These are phyloP conservation scores for Rosa persica DNA, from an alignment of 306 rosid genomes.

Conservation along the genomic window DNA sequence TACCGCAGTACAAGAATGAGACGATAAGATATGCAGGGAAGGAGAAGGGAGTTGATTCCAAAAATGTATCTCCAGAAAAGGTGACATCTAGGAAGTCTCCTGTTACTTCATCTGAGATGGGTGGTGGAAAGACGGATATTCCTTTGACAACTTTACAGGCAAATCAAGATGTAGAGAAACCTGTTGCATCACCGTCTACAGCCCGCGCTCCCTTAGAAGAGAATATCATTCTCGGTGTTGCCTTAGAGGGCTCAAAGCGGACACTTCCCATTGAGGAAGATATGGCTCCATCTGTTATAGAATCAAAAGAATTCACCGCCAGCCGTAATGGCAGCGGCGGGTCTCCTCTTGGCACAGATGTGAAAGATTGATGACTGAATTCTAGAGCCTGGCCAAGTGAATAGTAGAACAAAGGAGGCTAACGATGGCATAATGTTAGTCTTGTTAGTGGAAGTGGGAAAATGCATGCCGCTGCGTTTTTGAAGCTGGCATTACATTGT, in stretches of 20 bases:
- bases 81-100: conserved; percentile 35
- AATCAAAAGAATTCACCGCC: conserved; percentile 63
- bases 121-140: conserved; percentile 42
- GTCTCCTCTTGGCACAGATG: conserved; percentile 50
- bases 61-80: conserved; percentile 30
- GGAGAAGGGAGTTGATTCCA: conserved; percentile 41
- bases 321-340: conserved; percentile 47
- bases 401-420: conserved; percentile 30
- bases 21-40: conserved; percentile 40
- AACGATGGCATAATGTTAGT: conserved; percentile 23
- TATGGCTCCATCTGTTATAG: conserved; percentile 38
- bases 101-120: conserved; percentile 30
- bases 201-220: conserved; percentile 64
- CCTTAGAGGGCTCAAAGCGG: conserved; percentile 91
- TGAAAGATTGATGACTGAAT: conserved; percentile 56
- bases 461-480: conserved; percentile 57
- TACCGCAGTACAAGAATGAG: conserved; percentile 47
- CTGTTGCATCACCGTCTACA: conserved; percentile 34
- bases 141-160: conserved; percentile 38
- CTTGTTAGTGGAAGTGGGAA: conserved; percentile 21
- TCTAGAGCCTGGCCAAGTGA: conserved; percentile 43
- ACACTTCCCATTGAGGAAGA: conserved; percentile 92
- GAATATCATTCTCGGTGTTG: conserved; percentile 91
- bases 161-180: conserved; percentile 63
- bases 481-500: conserved; percentile 50